Conservation (phyloP, 2,329 filamentous ascomycete species). For the Aspergillus pseudoviridinutans region DNA sequence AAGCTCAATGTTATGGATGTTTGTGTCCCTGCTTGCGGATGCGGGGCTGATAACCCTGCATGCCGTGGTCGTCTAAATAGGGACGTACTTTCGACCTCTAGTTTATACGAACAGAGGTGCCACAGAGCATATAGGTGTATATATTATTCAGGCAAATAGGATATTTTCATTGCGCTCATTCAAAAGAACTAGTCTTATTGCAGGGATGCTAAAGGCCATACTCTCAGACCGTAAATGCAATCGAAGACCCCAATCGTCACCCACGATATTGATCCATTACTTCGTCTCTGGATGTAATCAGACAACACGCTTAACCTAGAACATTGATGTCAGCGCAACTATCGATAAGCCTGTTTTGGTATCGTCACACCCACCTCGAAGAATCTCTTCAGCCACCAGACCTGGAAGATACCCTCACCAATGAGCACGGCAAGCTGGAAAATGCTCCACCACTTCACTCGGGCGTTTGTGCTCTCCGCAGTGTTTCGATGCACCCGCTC, state of each 20-base stretch:
- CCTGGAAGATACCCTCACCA: conserved; percentile 93
- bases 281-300: conserved; percentile 24
- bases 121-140: neutral
- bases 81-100: neutral
- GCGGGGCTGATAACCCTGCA: neutral
- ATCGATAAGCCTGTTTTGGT: neutral
- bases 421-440: conserved; percentile 88
- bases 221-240: neutral
- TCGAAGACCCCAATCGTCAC: neutral
- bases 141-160: neutral
- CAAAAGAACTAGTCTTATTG: neutral
- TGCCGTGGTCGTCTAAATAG: neutral
- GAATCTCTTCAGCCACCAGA: conserved; percentile 99
- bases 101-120: too few relatives aligned
- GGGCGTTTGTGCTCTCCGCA: conserved; percentile 92
- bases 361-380: conserved; percentile 63
- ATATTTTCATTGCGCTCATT: neutral
- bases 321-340: neutral
- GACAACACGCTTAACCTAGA: conserved; percentile 47
- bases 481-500: conserved; percentile 98
- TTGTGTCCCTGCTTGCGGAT: neutral
- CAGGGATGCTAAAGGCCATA: neutral
- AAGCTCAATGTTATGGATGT: neutral
- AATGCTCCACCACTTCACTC: conserved; percentile 99
- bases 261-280: neutral